Evolutionary conservation across 2,329 filamentous ascomycete genomes (phyloP).

Genomic region (Rutstroemia sydowiana): DNA sequence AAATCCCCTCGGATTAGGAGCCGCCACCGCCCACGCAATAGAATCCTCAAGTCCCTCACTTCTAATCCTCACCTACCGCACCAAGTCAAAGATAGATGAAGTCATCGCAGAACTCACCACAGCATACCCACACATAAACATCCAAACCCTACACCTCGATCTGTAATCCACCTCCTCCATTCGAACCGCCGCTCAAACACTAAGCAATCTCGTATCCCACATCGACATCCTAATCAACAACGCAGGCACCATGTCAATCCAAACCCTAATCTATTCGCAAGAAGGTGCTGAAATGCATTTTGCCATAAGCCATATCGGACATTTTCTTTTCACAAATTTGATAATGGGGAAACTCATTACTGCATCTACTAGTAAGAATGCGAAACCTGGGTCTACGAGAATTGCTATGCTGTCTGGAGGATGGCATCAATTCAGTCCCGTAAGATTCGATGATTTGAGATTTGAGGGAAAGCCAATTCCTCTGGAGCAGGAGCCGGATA

Average conservation of each 20-base stretch:
- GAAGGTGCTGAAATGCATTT: conserved; percentile 32
- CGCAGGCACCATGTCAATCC: conserved; percentile 37
- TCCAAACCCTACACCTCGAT: conserved; percentile 21
- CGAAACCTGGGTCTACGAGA: conserved; percentile 9
- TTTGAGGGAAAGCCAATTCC: conserved; percentile 32
- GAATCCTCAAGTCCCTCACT: conserved; percentile 20
- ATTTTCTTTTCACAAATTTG: conserved; percentile 18
- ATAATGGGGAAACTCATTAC: conserved; percentile 14
- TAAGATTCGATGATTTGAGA: conserved; percentile 33
- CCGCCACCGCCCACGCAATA: conserved; percentile 16
- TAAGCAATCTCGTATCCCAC: conserved; percentile 29
- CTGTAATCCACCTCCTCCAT: conserved; percentile 33
- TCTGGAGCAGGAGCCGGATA: conserved; percentile 28
- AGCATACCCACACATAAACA: conserved; percentile 8
- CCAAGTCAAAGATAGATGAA: conserved; percentile 15
- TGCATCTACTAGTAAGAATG: conserved; percentile 1
- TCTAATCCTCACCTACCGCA: conserved; percentile 17
- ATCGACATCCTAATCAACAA: conserved; percentile 39
- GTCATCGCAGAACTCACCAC: conserved; percentile 12
- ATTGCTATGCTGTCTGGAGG: conserved; percentile 26
- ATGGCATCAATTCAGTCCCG: conserved; percentile 29
- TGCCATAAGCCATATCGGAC: conserved; percentile 16
- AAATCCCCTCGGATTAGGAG: conserved; percentile 16
- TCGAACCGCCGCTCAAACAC: background rate
- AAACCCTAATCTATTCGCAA: conserved; percentile 23